Base-by-base conservation (phyloP, 1,284 basidiomycete genomes). In the Trichosporon asahii region DNA sequence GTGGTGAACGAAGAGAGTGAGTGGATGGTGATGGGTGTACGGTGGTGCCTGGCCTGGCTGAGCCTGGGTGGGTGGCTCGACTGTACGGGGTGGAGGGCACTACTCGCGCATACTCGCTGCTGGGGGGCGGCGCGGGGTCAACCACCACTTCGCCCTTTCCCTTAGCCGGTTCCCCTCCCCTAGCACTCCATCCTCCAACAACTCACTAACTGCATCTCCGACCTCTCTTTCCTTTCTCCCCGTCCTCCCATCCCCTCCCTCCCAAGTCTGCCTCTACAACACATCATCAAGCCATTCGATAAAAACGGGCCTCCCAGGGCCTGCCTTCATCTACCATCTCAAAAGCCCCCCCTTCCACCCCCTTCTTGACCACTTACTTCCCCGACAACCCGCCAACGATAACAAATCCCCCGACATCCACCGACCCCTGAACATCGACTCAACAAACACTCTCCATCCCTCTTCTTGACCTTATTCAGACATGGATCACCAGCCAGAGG, bases 401-500 rank as follows among this genome's bases (percentile, higher is more conserved):
- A 21, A 53, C 23, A 21, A 21, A 53, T 53, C 49, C 12, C 4
- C 31, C 53, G 53, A 9, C 66, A 1, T 12, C 67, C 27, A 31
- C 23, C 9, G 14, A 18, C 23, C 66, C 29, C 57, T 23, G 23
- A 12, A 29, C 27, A 29, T 31, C 23, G 14, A 33, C 55, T 25
- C 37, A 23, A 37, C 44, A 53, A 53, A 18, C 60, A 18, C 37
- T 37, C 23, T 44, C 14, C n/a, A 31, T 3, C 21, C 29, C 27
- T 31, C 27, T 33, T 61, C 35, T 64, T n/a, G 33, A 40, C 21
- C 23, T 67, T 35, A 12, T 2, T 53, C 25, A 40, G 37, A 44
- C 37, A 75, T 75, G 74, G 74, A 75, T 57, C 70, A 71, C 14
- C 77, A 77, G 69, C 74, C 77, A 29, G 80, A 79, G 68, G 78